phyloP scores from a whole-genome alignment of 2,329 filamentous ascomycete species.

The Cytospora piceicola region DNA sequence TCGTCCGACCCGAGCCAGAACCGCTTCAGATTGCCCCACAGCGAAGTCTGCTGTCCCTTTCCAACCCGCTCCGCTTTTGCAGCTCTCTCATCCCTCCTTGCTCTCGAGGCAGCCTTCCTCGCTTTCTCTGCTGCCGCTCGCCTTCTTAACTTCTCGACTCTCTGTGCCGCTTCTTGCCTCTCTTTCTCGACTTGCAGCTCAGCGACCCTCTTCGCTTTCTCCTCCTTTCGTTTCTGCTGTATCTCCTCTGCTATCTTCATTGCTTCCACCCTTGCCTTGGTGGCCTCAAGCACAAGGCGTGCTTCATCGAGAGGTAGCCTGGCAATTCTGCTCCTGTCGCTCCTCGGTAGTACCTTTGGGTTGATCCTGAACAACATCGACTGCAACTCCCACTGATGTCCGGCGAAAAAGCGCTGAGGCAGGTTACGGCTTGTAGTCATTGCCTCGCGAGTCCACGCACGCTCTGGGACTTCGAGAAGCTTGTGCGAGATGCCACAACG shows the following conservation, averaged over 20 bases:
- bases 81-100: not conserved
- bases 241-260: not conserved
- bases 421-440: slow-evolving; percentile 1
- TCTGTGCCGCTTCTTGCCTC: not conserved
- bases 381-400: slow-evolving; percentile 14
- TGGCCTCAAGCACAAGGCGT: not conserved
- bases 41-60: not conserved
- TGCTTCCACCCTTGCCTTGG: not conserved
- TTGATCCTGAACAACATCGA: not conserved
- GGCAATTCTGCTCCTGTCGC: not conserved
- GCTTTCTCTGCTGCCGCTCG: not conserved
- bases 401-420: slow-evolving; percentile 13
- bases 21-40: not conserved
- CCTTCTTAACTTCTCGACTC: not conserved
- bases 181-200: not conserved
- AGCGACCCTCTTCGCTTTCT: not conserved
- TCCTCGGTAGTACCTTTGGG: not conserved
- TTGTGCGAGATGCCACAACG: slow-evolving; percentile 14
- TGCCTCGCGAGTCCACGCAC: not conserved
- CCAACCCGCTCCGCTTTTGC: not conserved
- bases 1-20: not conserved
- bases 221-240: not conserved
- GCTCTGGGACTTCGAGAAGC: not conserved
- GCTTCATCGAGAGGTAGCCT: not conserved
- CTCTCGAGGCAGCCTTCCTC: not conserved